Evolutionary conservation across 768 basidiomycete genomes (phyloP), one percentile per base, ranked within the genome.

Genomic region (Leccinum obscurum): DNA sequence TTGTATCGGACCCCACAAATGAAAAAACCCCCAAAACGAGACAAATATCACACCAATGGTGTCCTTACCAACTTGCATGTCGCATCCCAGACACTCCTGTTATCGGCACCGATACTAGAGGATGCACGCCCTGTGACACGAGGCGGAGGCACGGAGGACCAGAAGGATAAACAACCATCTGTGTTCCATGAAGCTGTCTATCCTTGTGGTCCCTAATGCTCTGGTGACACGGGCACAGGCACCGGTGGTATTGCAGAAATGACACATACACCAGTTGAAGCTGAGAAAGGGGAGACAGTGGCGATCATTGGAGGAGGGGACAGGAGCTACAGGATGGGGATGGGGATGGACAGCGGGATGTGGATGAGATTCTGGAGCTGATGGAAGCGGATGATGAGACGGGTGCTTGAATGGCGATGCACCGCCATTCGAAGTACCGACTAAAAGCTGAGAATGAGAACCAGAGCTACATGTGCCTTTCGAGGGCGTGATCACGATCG

Each of bases 191-290:
- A n/a, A 41, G 17, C 8, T 41, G 39, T 41, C 39, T 24, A 24
- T 24, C 24, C 39, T 7, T 17, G 39, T n/a, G 17, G 39, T 6
- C 39, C 39, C 17, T 41, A 17, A n/a, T 41, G 39, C 39, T 9
- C 39, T 41, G 17, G 39, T 3, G 39, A 41, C 17, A 41, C 17
- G 1, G 17, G 39, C 39, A 17, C 37, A 3, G 15, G 15, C 3
- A 9, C 17, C 3, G 17, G 7, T 7, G 62, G 52, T 71, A 70
- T 34, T 50, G 69, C 44, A 63, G 26, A 58, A 64, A 71, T 1
- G 69, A 63, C 26, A 71, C 49, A 24, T 66, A 70, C 53, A 69
- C 30, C 53, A 65, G 55, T 17, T 54, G 69, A 39, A 39, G 39
- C 13, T 64, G 59, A 58, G 61, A 71, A 9, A 22, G 64, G 28